phyloP scores from a whole-genome alignment of 2,329 filamentous ascomycete species.

The Pestalotiopsis sp. region DNA sequence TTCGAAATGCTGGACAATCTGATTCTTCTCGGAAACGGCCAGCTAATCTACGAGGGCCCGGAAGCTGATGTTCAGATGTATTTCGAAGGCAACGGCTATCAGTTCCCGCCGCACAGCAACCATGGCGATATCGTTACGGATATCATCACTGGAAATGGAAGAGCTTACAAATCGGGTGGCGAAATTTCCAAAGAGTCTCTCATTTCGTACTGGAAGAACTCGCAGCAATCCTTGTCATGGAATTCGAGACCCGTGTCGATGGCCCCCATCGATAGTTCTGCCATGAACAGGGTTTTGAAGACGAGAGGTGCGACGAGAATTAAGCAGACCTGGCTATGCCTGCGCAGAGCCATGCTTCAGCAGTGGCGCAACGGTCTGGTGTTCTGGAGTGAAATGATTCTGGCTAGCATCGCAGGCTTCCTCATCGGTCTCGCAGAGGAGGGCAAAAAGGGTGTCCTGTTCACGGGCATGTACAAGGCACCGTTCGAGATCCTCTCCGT shows the following conservation, averaged over 20 bases:
- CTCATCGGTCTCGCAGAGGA: constrained; percentile 57
- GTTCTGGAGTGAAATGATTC: constrained; percentile 56
- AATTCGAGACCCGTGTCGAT: constrained; percentile 25
- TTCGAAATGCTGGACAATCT: constrained; percentile 59
- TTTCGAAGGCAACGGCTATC: constrained; percentile 55
- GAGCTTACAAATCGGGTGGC: constrained; percentile 47
- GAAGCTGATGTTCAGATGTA: constrained; percentile 45
- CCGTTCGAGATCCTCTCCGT: constrained; percentile 54
- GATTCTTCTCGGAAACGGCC: constrained; percentile 55
- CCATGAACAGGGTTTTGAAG: constrained; percentile 46
- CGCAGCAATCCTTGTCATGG: constrained; percentile 24
- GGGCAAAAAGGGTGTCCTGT: constrained; percentile 51
- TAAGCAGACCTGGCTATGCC: constrained; percentile 55
- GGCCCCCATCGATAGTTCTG: constrained; percentile 27
- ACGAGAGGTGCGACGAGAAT: constrained; percentile 49
- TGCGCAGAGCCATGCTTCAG: constrained; percentile 54
- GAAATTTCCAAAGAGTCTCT: constrained; percentile 50
- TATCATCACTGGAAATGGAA: constrained; percentile 60
- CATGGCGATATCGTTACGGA: constrained; percentile 62
- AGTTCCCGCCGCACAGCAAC: constrained; percentile 51
- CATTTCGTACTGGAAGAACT: constrained; percentile 49
- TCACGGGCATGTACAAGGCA: constrained; percentile 51
- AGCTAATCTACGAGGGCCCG: constrained; percentile 55
- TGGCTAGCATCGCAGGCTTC: constrained; percentile 52
- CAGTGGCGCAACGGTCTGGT: constrained; percentile 54